phyloP scores from a whole-genome alignment of 179 eudicot genomes.

The Heliamphora pulchella region DNA sequence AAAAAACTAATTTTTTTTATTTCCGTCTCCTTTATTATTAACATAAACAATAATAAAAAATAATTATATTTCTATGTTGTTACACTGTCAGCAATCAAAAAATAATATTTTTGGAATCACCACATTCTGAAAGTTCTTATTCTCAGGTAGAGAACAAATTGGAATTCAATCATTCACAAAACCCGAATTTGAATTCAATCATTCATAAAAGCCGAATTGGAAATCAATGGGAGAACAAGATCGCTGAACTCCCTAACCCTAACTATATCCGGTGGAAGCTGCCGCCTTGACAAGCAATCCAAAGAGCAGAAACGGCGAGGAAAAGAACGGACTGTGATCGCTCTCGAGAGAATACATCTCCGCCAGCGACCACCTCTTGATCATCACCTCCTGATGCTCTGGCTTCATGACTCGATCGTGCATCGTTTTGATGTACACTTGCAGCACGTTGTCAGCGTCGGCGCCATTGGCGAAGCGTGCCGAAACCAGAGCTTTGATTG shows the following conservation, averaged over 20 bases:
- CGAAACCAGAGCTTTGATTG: conserved; percentile 29
- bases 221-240: too few species aligned
- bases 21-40: too few species aligned
- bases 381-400: conserved; percentile 69
- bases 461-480: conserved; percentile 30
- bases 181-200: too few species aligned
- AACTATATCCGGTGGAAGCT: conserved; percentile 12
- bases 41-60: too few species aligned
- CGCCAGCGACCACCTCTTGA: conserved; percentile 60
- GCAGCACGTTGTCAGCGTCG: conserved; percentile 35
- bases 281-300: conserved; percentile 58
- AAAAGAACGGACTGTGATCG: conserved; percentile 77
- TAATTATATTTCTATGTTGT: too few species aligned
- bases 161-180: too few species aligned
- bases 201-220: too few species aligned
- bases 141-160: too few species aligned
- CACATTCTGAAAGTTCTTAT: too few species aligned
- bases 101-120: too few species aligned
- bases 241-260: neutral
- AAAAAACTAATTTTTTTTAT: too few species aligned
- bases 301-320: conserved; percentile 50
- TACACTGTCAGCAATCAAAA: too few species aligned
- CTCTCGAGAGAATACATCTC: conserved; percentile 51
- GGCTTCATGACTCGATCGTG: conserved; percentile 53
- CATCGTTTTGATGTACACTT: conserved; percentile 56